A percentile compares a stretch with the other conserved stretches of the same genome.
phyloP scores from a whole-genome alignment of 331 rosid species.

The Malus hybrid region DNA sequence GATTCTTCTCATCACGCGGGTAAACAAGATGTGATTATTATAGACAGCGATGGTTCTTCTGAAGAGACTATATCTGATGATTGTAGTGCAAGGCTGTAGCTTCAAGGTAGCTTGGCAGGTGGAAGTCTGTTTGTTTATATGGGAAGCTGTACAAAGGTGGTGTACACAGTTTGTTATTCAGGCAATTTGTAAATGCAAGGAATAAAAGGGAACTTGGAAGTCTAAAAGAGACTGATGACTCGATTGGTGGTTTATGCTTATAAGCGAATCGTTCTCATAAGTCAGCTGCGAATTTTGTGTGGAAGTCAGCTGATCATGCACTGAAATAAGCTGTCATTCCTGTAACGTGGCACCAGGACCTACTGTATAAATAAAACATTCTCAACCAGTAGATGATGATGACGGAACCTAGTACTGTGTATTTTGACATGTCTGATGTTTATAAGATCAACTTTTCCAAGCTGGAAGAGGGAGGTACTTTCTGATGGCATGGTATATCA shows the following conservation, averaged over 20 bases:
- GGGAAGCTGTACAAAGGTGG: neutral
- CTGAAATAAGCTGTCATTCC: too few species aligned
- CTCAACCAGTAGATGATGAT: too few species aligned
- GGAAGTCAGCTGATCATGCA: too few species aligned
- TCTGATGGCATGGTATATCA: too few species aligned
- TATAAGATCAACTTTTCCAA: too few species aligned
- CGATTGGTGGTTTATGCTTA: neutral
- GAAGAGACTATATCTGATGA: slow-evolving; percentile 66
- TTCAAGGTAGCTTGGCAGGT: slow-evolving; percentile 10
- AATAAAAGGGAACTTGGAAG: neutral
- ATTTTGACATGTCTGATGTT: too few species aligned
- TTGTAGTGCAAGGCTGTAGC: slow-evolving; percentile 26
- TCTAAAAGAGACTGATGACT: neutral
- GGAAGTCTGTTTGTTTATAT: neutral
- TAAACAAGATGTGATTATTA: slow-evolving; percentile 32
- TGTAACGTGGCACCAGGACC: too few species aligned
- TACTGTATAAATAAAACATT: too few species aligned
- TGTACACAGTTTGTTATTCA: neutral
- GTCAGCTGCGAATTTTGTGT: too few species aligned
- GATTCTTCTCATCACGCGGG: slow-evolving; percentile 4
- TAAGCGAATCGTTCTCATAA: neutral
- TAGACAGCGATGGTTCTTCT: slow-evolving; percentile 55
- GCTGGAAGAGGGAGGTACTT: too few species aligned
- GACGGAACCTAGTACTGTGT: too few species aligned
- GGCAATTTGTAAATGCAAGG: neutral